Evolutionary conservation across 768 basidiomycete species (phyloP), one percentile per base, ranked within the genome.

Genomic region (Naganishia vishniacii): DNA sequence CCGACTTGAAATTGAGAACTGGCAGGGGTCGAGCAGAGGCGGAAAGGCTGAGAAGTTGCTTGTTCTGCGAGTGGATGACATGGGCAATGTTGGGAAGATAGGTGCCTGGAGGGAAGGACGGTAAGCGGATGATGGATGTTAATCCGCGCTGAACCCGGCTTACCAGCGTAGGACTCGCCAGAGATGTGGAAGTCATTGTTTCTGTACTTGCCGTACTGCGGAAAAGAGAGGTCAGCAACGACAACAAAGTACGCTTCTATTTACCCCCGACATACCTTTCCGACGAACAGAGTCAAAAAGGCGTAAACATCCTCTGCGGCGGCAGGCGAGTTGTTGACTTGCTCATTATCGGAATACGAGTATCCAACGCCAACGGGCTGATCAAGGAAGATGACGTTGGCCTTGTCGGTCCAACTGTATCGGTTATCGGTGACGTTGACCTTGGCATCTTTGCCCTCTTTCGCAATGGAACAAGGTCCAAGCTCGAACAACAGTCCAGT

Each of bases 401-500:
- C 85, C 67, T 86, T 78, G 42, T 80, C 81, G 70, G 86, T 99
- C 94, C 94, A 99, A 69, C 86, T 86, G 81, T 88, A 74, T 6
- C 84, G 82, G 78, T 99, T 97, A 73, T 70, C 65, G 12, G 74
- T 76, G 23, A 72, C 71, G 45, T 74, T 74, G 12, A 48, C 53
- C 23, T 62, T 49, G 29, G 61, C 73, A 71, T 1, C 84, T 85
- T 16, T 85, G 34, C 91, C 90, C 0, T 85, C 80, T 45, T 89
- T 78, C 18, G 82, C 78, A 66, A 97, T 81, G 31, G 78, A 79
- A 78, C 94, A 97, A 0, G 94, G 92, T 0, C 94, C 94, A 23
- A 94, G 85, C 73, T 97, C 92, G 69, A 94, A 90, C 16, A 98
- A 80, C 25, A 95, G 83, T 11, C 93, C 93, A 0, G 89, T 88